Conservation (phyloP, 2,329 filamentous ascomycete genomes). For the Fusarium longipes region DNA sequence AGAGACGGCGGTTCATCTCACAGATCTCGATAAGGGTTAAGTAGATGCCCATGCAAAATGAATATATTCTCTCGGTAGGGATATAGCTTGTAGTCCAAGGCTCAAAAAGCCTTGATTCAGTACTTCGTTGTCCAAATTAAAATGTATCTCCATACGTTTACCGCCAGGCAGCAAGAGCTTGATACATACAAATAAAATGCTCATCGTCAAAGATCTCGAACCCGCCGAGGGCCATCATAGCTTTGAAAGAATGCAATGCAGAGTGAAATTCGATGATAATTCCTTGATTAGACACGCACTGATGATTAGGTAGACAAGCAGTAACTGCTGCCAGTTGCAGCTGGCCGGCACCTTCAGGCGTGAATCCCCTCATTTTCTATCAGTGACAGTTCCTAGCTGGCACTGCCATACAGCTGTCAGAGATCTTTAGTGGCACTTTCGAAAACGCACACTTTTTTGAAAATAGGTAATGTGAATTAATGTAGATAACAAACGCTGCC, state of each 20-base stretch:
- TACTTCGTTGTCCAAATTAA: not conserved
- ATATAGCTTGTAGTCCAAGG: not conserved
- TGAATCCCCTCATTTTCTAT: constrained; percentile 33
- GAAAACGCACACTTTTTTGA: not conserved
- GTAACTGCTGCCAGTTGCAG: not conserved
- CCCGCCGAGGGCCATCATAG: too few relatives aligned
- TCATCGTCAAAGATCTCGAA: not conserved
- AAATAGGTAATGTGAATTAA: not conserved
- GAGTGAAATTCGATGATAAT: too few relatives aligned
- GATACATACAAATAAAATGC: not conserved
- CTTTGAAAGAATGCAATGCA: not conserved
- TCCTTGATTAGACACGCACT: not conserved
- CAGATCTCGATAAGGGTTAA: not conserved
- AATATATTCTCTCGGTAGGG: too few relatives aligned
- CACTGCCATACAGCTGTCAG: constrained; percentile 22
- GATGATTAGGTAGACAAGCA: not conserved
- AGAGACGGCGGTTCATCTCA: not conserved
- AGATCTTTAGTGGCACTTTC: not conserved
- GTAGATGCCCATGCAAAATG: not conserved
- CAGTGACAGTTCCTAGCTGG: constrained; percentile 2
- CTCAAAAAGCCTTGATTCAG: not conserved
- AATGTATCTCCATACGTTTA: not conserved
- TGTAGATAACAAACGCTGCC: not conserved
- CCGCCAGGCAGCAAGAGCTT: not conserved
- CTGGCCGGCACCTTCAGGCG: not conserved